These are phyloP conservation scores for Fusarium musae DNA, from an alignment of 2,329 filamentous ascomycete species.

Conservation along the genomic window DNA sequence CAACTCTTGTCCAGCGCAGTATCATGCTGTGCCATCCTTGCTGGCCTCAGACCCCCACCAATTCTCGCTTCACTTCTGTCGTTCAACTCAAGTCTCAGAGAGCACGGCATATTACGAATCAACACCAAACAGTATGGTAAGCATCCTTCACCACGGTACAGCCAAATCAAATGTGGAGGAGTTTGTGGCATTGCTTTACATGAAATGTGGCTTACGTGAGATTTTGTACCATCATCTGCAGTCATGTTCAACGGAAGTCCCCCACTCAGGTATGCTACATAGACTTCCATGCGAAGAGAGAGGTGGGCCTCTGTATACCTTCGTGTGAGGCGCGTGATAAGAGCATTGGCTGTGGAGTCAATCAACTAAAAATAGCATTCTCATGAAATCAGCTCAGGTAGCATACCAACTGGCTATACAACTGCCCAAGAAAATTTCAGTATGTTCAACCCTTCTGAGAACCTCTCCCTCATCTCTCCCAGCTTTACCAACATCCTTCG, in stretches of 20 bases:
- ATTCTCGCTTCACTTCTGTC: neutral
- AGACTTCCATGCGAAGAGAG: neutral
- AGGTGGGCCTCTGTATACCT: neutral
- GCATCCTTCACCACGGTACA: neutral
- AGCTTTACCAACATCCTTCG: too few species aligned
- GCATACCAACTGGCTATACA: neutral
- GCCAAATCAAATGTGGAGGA: neutral
- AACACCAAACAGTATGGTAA: neutral
- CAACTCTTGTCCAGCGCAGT: neutral
- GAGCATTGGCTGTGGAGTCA: neutral
- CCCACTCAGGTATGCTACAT: neutral
- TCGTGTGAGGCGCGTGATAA: neutral
- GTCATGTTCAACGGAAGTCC: accelerated
- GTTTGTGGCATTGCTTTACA: neutral
- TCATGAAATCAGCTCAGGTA: accelerated
- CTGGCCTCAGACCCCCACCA: neutral
- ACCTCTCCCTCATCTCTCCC: accelerated
- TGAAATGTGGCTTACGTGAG: neutral
- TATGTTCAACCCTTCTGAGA: neutral
- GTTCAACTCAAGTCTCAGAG: neutral
- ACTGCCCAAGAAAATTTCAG: neutral
- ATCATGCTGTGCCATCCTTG: neutral
- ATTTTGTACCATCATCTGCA: neutral
- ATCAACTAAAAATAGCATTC: neutral
- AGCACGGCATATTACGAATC: neutral